phyloP scores from a whole-genome alignment of 805 yeast genomes.

The Zygosaccharomyces lentus region DNA sequence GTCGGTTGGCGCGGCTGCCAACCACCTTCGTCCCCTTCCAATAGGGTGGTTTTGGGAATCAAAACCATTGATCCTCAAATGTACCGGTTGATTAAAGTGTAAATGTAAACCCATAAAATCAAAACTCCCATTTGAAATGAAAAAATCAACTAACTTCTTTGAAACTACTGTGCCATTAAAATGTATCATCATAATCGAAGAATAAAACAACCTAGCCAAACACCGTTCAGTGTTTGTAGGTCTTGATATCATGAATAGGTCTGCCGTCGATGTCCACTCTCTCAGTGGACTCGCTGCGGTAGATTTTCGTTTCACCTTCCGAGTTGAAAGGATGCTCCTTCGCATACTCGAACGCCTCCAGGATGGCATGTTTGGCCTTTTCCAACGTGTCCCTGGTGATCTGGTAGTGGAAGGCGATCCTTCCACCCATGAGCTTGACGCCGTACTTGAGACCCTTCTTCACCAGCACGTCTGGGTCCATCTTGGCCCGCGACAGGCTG shows the following conservation, averaged over 20 bases:
- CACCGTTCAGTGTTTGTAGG: conserved; percentile 31
- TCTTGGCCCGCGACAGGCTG: conserved; percentile 49
- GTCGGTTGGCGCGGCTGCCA: conserved; percentile 21
- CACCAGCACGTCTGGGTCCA: conserved; percentile 53
- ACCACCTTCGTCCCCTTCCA: conserved; percentile 35
- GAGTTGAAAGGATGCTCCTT: conserved; percentile 47
- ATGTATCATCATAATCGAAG: neutral
- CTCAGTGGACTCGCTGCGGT: conserved; percentile 39
- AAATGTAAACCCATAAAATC: conserved; percentile 6
- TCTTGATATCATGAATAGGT: conserved; percentile 32
- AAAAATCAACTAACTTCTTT: conserved; percentile 10
- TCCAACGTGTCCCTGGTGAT: conserved; percentile 52
- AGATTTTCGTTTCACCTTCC: conserved; percentile 46
- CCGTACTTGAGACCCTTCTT: conserved; percentile 55
- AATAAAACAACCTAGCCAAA: neutral
- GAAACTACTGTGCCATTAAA: conserved; percentile 22
- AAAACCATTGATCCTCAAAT: conserved; percentile 31
- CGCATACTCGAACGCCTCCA: conserved; percentile 54
- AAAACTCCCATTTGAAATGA: conserved; percentile 17
- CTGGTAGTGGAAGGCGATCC: conserved; percentile 80
- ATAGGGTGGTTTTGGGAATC: conserved; percentile 26
- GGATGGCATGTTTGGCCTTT: conserved; percentile 51
- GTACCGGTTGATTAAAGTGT: conserved; percentile 13
- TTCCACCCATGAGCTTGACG: conserved; percentile 62
- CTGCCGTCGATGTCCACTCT: conserved; percentile 31